phyloP scores from a whole-genome alignment of 2,329 filamentous ascomycete genomes.

The Trichoderma cornu-damae region DNA sequence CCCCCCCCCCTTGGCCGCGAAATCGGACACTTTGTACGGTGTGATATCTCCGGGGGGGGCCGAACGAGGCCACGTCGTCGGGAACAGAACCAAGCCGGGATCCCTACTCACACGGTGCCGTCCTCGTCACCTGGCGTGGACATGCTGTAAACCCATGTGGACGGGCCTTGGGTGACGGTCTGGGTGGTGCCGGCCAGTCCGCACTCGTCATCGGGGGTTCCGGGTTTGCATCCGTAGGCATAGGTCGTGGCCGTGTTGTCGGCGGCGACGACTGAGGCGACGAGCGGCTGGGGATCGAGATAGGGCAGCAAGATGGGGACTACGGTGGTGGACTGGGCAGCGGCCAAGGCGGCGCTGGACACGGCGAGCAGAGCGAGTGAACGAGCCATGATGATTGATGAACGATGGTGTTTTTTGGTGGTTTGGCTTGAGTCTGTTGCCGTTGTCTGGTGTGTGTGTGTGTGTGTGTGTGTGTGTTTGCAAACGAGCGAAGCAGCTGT shows the following conservation, averaged over 20 bases:
- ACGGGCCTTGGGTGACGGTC: conserved; percentile 29
- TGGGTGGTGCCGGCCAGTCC: conserved; percentile 1
- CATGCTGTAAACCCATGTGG: conserved; percentile 22
- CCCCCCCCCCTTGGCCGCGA: too few species aligned
- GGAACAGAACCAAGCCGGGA: neutral
- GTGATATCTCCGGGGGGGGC: too few species aligned
- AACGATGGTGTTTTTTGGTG: neutral
- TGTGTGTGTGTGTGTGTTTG: neutral
- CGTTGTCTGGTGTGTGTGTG: neutral
- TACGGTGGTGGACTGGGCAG: conserved; percentile 27
- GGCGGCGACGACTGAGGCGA: conserved; percentile 14
- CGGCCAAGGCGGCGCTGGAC: conserved; percentile 25
- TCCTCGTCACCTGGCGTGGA: neutral
- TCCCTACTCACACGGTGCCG: neutral
- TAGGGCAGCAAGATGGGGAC: conserved; percentile 28
- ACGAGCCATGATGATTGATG: conserved; percentile 17
- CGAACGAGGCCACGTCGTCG: too few species aligned
- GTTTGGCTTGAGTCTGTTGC: too few species aligned
- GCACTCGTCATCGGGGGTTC: conserved; percentile 4
- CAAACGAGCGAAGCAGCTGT: conserved; percentile 1
- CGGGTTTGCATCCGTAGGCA: conserved; percentile 26
- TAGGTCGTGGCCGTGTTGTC: conserved; percentile 29
- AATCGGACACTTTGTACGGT: too few species aligned
- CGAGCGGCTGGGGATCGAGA: conserved; percentile 23
- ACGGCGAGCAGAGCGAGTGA: conserved; percentile 27